Evolutionary conservation across 768 basidiomycete genomes (phyloP), one percentile per base, ranked within the genome.

Genomic region (Collybiopsis luxurians): DNA sequence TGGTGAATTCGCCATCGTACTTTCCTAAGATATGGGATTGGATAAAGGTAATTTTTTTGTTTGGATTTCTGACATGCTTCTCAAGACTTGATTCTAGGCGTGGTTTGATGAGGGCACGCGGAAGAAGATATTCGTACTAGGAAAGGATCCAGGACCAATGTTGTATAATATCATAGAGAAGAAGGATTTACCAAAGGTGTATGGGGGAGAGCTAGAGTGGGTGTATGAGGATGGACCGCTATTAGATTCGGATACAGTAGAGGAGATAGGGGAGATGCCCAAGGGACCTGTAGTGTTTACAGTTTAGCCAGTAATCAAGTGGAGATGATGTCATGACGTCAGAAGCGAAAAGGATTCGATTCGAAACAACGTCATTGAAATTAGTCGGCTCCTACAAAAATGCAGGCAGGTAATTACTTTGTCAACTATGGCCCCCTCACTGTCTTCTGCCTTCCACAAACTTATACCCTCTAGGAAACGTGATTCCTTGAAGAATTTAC

Each of bases 21-120:
- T 94, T 94, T 69, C 82, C 87, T 2, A 89, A 86, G 1, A 75
- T 93, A 10, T 94, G 91, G 91, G 79, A 78, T 30, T 93, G 91
- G 91, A 78, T 93, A 34, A 34, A 34, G 13, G n/a, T n/a, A n/a
- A n/a, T n/a, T n/a, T n/a, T n/a, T n/a, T n/a, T n/a, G n/a, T n/a
- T n/a, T n/a, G n/a, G n/a, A n/a, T n/a, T n/a, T 66, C 90, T 89
- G 76, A 87, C 84, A 57, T 39, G 72, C 49, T 21, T 19, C 12
- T 42, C 23, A 12, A 10, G 10, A 46, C 44, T 24, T 46, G 23
- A 46, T 21, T 46, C 6, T 61, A 88, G 83, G 81, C 78, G 26
- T 90, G 87, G 86, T 92, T 92, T 67, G 91, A 92, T 65, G 85
- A 87, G 66, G 83, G 81, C 42, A 92, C 90, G 12, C 81, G 86